Percentiles rank a stretch among this genome's conserved stretches.
These are phyloP conservation scores for Daldinia grandis DNA, from an alignment of 495 filamentous ascomycete species.

Conservation along the genomic window DNA sequence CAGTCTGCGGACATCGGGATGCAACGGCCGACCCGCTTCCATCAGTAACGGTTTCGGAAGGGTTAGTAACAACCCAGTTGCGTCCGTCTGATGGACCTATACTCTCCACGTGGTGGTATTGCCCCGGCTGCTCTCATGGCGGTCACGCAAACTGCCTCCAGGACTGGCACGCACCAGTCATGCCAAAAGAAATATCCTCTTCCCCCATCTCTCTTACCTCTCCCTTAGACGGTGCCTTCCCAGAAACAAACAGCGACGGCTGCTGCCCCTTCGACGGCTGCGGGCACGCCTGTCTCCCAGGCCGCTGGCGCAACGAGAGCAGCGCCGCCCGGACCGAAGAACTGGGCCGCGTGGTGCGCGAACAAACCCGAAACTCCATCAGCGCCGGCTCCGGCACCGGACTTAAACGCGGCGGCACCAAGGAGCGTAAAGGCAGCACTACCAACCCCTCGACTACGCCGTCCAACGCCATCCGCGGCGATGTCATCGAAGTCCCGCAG, in stretches of 20 bases:
- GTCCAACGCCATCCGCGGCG: constrained; percentile 36
- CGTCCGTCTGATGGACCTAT: constrained; percentile 38
- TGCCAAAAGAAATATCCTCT: constrained; percentile 22
- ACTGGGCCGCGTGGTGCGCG: constrained; percentile 51
- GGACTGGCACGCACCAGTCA: constrained; percentile 66
- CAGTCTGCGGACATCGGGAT: constrained; percentile 55
- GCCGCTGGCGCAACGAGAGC: constrained; percentile 63
- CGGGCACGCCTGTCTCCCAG: constrained; percentile 75
- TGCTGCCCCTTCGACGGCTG: constrained; percentile 78
- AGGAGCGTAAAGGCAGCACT: constrained; percentile 36
- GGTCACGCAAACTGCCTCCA: constrained; percentile 74
- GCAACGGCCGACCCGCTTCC: constrained; percentile 33
- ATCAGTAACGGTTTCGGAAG: constrained; percentile 26
- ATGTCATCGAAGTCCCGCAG: constrained; percentile 56
- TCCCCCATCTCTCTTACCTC: constrained; percentile 7
- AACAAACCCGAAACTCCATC: constrained; percentile 48
- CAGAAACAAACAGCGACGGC: constrained; percentile 63
- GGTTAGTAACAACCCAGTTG: constrained; percentile 48
- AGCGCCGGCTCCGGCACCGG: constrained; percentile 15
- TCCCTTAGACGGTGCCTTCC: constrained; percentile 52
- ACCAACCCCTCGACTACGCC: constrained; percentile 3
- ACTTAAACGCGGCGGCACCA: constrained; percentile 8
- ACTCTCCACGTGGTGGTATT: constrained; percentile 69
- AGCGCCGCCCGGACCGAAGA: constrained; percentile 51
- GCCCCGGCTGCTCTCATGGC: constrained; percentile 77